Evolutionary conservation across 2,329 filamentous ascomycete genomes (phyloP), one percentile per base, ranked within the genome.

Genomic region (Nemania serpens): DNA sequence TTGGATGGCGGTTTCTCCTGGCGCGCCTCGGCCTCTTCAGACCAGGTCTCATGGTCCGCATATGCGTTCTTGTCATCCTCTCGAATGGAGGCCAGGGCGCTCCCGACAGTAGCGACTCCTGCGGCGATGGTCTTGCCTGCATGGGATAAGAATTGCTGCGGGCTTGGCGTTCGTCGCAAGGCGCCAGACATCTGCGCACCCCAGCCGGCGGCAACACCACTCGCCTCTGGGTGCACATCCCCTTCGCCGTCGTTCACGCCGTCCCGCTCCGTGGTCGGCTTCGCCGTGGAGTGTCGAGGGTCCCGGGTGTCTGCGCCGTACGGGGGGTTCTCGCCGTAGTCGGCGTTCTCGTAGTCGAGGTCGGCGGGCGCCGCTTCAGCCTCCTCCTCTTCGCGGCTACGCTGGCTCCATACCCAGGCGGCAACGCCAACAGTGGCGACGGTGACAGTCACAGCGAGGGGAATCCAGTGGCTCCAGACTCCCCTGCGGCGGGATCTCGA

Each of bases 381-480:
- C 64, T 87, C 82, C 59, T 85, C 83, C 55, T 87, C 84, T 29
- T 93, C 88, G 55, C 91, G 88, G 71, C 84, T 86, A 71, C 91
- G 89, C 78, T 96, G 93, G 75, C 90, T 96, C 93, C 93, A 97
- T 62, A 93, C 87, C 94, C 94, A 98, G 59, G 92, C 92, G 54
- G 89, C 93, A 49, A 96, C 79, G 36, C 93, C 93, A 57, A 91
- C 88, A 20, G 93, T 92, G 62, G 94, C 94, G 68, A 96, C 87
- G 48, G 92, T 93, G 60, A 96, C 87, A 51, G 93, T 97, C 66
- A 97, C 78, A 66, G 88, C 89, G 58, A 98, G 83, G 64, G 94
- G 94, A 62, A 97, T 86, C 91, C 93, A 97, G 78, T 96, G 94
- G 72, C 88, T 85, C 78, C 91, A 85, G 68, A 86, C 83, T 74